These are phyloP conservation scores for Lenwebbia sp. DNA, from an alignment of 345 rosid species.

Conservation along the genomic window DNA sequence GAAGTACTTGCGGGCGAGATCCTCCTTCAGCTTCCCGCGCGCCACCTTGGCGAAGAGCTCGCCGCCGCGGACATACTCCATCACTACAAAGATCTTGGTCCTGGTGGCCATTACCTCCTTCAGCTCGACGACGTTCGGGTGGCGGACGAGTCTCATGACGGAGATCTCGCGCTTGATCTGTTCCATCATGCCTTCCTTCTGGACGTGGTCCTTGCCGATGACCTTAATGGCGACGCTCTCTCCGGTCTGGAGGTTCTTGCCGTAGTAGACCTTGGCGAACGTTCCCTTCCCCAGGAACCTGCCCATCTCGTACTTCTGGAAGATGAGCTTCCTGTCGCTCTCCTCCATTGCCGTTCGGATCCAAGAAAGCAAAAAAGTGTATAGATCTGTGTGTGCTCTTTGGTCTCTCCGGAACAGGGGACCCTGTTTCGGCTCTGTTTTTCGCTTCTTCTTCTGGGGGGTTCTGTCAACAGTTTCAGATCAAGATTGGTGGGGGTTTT, in stretches of 20 bases:
- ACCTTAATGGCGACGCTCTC: constrained; percentile 67
- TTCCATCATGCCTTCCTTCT: constrained; percentile 56
- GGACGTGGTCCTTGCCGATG: constrained; percentile 41
- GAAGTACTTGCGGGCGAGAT: constrained; percentile 49
- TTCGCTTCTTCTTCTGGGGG: not conserved
- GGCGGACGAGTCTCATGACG: constrained; percentile 69
- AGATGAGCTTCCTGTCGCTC: constrained; percentile 20
- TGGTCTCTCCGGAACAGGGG: not conserved
- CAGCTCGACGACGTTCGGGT: constrained; percentile 60
- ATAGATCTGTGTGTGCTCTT: not conserved
- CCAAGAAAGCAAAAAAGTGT: not conserved
- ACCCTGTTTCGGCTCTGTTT: not conserved
- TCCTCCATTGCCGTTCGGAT: not conserved
- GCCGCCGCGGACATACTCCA: constrained; percentile 76
- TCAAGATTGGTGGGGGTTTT: not conserved
- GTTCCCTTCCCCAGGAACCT: constrained; percentile 63
- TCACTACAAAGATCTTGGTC: constrained; percentile 52
- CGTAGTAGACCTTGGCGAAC: constrained; percentile 73
- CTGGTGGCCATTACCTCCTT: constrained; percentile 75
- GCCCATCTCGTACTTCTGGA: constrained; percentile 62
- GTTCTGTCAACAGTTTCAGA: not conserved
- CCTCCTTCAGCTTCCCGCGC: constrained; percentile 56
- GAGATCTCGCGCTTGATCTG: constrained; percentile 67
- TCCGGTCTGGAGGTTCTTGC: constrained; percentile 29
- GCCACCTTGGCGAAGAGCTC: constrained; percentile 60